A percentile compares a stretch with the other conserved stretches of the same genome.
Evolutionary conservation across 2,329 filamentous ascomycete genomes (phyloP).

Genomic region (Xylariaceae sp.): DNA sequence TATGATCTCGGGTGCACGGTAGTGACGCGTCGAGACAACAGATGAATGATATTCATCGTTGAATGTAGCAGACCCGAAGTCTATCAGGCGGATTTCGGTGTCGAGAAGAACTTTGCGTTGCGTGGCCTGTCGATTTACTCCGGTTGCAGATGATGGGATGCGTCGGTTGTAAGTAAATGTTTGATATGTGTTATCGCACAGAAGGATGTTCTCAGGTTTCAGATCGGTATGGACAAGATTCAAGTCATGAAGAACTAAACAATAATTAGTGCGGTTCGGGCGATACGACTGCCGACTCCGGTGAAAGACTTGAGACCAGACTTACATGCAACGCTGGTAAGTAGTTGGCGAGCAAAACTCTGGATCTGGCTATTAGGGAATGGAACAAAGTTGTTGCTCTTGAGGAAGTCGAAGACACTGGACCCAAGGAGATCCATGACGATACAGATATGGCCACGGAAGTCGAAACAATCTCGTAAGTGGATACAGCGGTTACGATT

Average conservation of each 20-base stretch:
- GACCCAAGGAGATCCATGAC: constrained; percentile 78
- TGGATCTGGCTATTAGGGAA: constrained; percentile 99
- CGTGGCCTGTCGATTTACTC: constrained; percentile 56
- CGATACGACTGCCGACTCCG: background rate
- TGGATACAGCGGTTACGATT: constrained; percentile 98
- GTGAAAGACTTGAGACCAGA: background rate
- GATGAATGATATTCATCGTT: constrained; percentile 71
- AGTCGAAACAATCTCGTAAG: constrained; percentile 94
- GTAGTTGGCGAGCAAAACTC: constrained; percentile 88
- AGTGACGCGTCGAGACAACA: constrained; percentile 66
- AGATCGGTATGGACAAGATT: constrained; percentile 91
- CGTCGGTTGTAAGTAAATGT: constrained; percentile 68
- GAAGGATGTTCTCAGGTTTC: constrained; percentile 67
- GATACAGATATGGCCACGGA: constrained; percentile 90
- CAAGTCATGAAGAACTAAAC: constrained; percentile 83
- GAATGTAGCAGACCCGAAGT: constrained; percentile 69
- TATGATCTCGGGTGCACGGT: constrained; percentile 67
- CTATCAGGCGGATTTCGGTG: constrained; percentile 66
- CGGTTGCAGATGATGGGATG: constrained; percentile 63
- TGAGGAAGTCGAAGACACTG: constrained; percentile 97
- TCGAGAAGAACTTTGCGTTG: constrained; percentile 63
- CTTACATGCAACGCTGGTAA: constrained; percentile 97
- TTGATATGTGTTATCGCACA: constrained; percentile 62
- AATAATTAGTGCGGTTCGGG: constrained; percentile 21
- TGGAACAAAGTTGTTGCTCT: constrained; percentile 89